Conservation (phyloP, 2,329 filamentous ascomycete species). For the Fusarium sp. region DNA sequence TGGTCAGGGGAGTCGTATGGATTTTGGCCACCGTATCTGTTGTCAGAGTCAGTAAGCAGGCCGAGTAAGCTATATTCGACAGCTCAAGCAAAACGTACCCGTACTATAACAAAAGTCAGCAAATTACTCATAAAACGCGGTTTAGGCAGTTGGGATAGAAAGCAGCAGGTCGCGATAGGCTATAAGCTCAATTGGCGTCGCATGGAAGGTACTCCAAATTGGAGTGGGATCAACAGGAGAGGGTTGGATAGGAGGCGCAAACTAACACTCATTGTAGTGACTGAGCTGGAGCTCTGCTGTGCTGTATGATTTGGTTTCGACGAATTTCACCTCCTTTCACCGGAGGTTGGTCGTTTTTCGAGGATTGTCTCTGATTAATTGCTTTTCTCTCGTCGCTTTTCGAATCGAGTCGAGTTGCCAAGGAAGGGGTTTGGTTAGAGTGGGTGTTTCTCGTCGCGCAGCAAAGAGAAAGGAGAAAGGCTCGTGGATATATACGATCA, state of each 20-base stretch:
- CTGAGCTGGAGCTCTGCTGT: constrained; percentile 22
- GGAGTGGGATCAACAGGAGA: constrained; percentile 19
- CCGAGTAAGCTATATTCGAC: neutral
- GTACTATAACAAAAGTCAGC: constrained; percentile 52
- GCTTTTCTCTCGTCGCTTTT: constrained; percentile 3
- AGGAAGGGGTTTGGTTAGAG: neutral
- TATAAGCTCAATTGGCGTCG: constrained; percentile 1
- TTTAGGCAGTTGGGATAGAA: neutral
- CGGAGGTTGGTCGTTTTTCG: neutral
- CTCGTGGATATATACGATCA: constrained; percentile 5
- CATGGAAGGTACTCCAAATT: neutral
- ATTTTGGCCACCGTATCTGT: constrained; percentile 66
- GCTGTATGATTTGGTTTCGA: neutral
- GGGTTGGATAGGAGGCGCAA: constrained; percentile 26
- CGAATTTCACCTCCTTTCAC: neutral
- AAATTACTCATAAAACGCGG: neutral
- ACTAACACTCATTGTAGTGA: constrained; percentile 47
- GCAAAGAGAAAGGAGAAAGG: constrained; percentile 37
- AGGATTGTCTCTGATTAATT: constrained; percentile 10
- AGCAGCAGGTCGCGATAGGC: neutral
- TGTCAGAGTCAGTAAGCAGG: constrained; percentile 44
- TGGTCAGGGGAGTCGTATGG: constrained; percentile 66
- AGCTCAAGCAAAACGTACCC: constrained; percentile 55
- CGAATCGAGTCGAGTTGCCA: constrained; percentile 13
- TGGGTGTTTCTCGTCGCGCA: constrained; percentile 40